A percentile compares a stretch with the other conserved stretches of the same genome.
These are phyloP conservation scores for Fusarium odoratissimum DNA, from an alignment of 2,329 filamentous ascomycete species.

Conservation along the genomic window DNA sequence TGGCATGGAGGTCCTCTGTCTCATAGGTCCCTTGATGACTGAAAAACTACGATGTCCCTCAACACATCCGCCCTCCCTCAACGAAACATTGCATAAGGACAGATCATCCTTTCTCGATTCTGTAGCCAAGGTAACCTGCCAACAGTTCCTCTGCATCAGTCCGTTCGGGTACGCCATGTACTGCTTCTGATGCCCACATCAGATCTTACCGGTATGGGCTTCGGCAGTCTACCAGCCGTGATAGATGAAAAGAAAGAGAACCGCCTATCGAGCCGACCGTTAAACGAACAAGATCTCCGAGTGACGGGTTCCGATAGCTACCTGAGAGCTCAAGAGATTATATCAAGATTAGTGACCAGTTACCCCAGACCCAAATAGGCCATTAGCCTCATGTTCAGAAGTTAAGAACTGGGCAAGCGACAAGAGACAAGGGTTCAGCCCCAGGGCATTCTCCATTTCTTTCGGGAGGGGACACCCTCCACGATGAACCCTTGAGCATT, in stretches of 20 bases:
- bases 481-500: slow-evolving; percentile 26
- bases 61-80: slow-evolving; percentile 29
- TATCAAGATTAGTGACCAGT: slow-evolving; percentile 14
- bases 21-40: slow-evolving; percentile 1
- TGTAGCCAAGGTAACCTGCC: neutral
- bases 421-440: slow-evolving; percentile 26
- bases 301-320: neutral
- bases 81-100: slow-evolving; percentile 7
- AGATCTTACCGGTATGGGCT: slow-evolving; percentile 9
- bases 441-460: slow-evolving; percentile 17
- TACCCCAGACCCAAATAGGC: slow-evolving; percentile 8
- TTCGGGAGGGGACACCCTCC: slow-evolving; percentile 13
- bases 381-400: slow-evolving; percentile 6
- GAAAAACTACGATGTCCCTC: slow-evolving; percentile 1
- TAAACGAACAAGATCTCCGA: slow-evolving; percentile 2
- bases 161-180: neutral
- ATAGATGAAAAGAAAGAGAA: neutral
- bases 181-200: slow-evolving; percentile 11
- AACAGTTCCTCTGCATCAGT: neutral
- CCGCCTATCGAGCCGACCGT: neutral
- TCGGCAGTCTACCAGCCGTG: neutral
- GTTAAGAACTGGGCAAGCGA: slow-evolving; percentile 1
- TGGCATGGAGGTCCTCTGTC: neutral
- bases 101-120: slow-evolving; percentile 2
- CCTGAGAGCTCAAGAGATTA: slow-evolving; percentile 3